Base-by-base conservation (phyloP, 768 basidiomycete genomes). In the Rhizopogon roseolus region DNA sequence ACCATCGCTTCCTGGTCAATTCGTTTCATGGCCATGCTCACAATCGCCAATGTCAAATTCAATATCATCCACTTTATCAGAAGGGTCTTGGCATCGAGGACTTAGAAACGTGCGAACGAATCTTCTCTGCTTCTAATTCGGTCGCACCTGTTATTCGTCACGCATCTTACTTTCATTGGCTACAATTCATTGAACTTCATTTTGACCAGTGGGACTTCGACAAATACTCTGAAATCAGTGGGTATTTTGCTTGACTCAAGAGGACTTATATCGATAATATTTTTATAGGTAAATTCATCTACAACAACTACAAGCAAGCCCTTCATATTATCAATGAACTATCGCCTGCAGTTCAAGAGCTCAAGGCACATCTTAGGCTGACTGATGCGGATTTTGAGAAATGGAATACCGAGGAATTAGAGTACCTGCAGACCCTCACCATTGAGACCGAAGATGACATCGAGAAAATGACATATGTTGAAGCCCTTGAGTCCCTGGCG, bases 21-120 rank as follows among this genome's bases (percentile, higher is more conserved):
- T 27, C 52, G 0, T 64, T 64, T 34, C 63, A 63, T 55, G 63
- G 63, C 0, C 59, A 62, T 25, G 58, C 63, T 34, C 62, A 67
- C 49, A 55, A 63, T 32, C 40, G 53, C 5, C 22, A 32, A 1
- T 57, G 63, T 54, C 58, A 67, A 51, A 50, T 65, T 22, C 22
- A 50, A 25, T 41, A 46, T 19, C 57, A 64, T 40, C 34, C 48
- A 1, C 45, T 59, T 2, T 54, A 64, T 50, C 22, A 56, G n/a
- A 13, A 54, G 1, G 54, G 59, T 6, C 40, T 54, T 5, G 60
- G 61, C 3, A 43, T 61, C 9, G 55, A 66, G 27, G 57, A 57
- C 34, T 38, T 64, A 3, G 59, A 66, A 36, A 57, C 53, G 2
- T 59, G 55, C 41, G 60, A 60, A 40, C 42, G 40, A n/a, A 37